Conservation (phyloP, 768 basidiomycete species). For the Suillus alpinus region DNA sequence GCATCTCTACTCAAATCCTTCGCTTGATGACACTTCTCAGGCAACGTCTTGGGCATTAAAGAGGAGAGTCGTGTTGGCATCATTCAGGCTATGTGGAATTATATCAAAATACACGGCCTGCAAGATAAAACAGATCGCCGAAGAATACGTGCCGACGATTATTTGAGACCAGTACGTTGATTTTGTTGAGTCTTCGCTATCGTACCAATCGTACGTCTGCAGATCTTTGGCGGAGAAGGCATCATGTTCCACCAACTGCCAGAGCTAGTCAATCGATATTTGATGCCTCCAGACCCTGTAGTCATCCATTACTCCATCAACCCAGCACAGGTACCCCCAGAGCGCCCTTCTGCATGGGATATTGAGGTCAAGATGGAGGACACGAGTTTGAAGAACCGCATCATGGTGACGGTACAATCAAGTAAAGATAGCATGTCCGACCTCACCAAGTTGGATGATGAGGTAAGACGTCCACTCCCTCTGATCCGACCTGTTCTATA, state of each 20-base stretch:
- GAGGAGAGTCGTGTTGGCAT: slow-evolving; percentile 83
- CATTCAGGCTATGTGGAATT: slow-evolving; percentile 86
- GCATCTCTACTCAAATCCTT: not conserved
- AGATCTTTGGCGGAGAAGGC: slow-evolving; percentile 73
- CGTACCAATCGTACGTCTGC: not conserved
- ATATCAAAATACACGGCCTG: slow-evolving; percentile 79
- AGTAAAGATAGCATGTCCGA: slow-evolving; percentile 69
- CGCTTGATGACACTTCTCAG: slow-evolving; percentile 31
- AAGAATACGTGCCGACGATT: slow-evolving; percentile 66
- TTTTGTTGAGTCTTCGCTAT: not conserved
- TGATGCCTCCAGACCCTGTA: slow-evolving; percentile 76
- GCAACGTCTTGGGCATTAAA: slow-evolving; percentile 68
- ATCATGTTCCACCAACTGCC: slow-evolving; percentile 80
- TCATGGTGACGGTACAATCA: slow-evolving; percentile 67
- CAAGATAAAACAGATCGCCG: slow-evolving; percentile 82
- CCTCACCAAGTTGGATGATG: slow-evolving; percentile 78
- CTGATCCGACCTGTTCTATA: slow-evolving; percentile 11
- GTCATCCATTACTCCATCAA: slow-evolving; percentile 75
- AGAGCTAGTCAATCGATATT: slow-evolving; percentile 78
- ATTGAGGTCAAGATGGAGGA: slow-evolving; percentile 90
- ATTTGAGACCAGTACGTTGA: slow-evolving; percentile 54
- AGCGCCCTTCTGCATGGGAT: slow-evolving; percentile 78
- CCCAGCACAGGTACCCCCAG: slow-evolving; percentile 58
- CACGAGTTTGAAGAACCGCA: slow-evolving; percentile 63
- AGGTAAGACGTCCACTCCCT: slow-evolving; percentile 47